Conservation (phyloP, 1,139 yeast species). For the Suhomyces ambrosiae region DNA sequence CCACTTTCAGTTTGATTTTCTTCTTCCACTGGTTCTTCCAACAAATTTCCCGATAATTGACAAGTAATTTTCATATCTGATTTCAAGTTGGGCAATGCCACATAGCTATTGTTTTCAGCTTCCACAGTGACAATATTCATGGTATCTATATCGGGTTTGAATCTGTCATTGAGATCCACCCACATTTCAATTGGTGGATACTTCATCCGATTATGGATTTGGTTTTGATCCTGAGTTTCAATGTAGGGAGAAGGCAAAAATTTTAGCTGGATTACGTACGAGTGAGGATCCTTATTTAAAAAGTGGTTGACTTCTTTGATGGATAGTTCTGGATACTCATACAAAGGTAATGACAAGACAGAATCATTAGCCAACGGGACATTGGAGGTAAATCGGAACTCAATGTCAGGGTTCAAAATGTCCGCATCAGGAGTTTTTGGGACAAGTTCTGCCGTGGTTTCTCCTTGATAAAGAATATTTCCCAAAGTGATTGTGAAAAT, state of each 20-base stretch:
- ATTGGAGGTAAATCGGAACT: constrained; percentile 43
- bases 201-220: constrained; percentile 22
- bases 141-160: constrained; percentile 42
- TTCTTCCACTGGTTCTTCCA: constrained; percentile 15
- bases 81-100: constrained; percentile 41
- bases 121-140: constrained; percentile 50
- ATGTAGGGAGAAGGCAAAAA: constrained; percentile 50
- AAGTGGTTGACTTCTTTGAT: constrained; percentile 24
- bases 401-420: not conserved
- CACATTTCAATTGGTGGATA: constrained; percentile 60
- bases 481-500: constrained; percentile 44
- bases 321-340: constrained; percentile 22
- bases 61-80: constrained; percentile 51
- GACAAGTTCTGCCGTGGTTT: constrained; percentile 7
- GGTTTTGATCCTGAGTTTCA: constrained; percentile 20
- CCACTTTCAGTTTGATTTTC: not conserved
- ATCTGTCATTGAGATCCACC: constrained; percentile 45
- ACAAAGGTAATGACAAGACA: constrained; percentile 37
- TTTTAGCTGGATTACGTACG: constrained; percentile 42
- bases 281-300: constrained; percentile 21
- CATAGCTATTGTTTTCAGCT: constrained; percentile 43
- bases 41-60: constrained; percentile 40
- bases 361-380: constrained; percentile 45
- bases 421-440: constrained; percentile 5
- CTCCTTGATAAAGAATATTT: constrained; percentile 32